These are phyloP conservation scores for Cercospora brassicicola DNA, from an alignment of 2,329 filamentous ascomycete species.

Conservation along the genomic window DNA sequence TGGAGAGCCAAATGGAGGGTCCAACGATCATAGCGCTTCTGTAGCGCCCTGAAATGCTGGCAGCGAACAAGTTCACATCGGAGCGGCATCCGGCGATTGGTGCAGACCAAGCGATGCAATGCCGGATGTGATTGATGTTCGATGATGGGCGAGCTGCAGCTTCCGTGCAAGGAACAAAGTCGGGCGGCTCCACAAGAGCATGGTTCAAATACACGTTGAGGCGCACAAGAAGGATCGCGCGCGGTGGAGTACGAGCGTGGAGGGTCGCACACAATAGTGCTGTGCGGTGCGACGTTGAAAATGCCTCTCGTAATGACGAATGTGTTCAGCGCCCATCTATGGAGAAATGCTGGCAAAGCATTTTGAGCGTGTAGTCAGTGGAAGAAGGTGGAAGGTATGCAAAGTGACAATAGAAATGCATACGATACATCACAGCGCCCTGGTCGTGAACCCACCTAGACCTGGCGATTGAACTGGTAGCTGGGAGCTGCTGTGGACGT, in stretches of 20 bases:
- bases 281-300: background rate
- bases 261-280: background rate
- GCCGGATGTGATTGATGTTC: background rate
- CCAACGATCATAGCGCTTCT: background rate
- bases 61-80: background rate
- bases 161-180: background rate
- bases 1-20: background rate
- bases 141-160: background rate
- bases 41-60: background rate
- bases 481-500: constrained; percentile 11
- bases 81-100: background rate
- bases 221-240: background rate
- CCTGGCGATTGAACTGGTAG: background rate
- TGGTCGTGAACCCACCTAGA: background rate
- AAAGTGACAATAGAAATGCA: background rate
- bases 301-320: background rate
- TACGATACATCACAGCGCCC: background rate
- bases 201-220: constrained; percentile 1
- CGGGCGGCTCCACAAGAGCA: constrained; percentile 3
- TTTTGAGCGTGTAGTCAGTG: background rate
- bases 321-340: background rate
- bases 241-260: background rate
- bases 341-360: background rate
- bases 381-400: background rate
- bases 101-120: background rate